These are phyloP conservation scores for Leccinum arenicola DNA, from an alignment of 768 basidiomycete genomes.

Conservation along the genomic window DNA sequence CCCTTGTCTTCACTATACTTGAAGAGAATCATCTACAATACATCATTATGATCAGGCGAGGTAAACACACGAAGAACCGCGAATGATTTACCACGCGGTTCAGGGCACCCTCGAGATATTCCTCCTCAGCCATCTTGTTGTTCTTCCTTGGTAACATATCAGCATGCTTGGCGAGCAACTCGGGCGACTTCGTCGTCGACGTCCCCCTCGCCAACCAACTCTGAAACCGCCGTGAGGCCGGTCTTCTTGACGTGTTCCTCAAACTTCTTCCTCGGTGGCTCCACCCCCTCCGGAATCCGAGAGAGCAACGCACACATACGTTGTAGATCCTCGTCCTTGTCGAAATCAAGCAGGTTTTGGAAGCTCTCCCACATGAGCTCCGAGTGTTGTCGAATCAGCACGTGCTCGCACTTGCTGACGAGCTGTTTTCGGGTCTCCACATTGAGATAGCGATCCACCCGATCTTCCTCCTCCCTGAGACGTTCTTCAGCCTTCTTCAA, in stretches of 20 bases:
- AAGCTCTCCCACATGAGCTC: conserved; percentile 91
- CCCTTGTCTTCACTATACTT: conserved; percentile 99
- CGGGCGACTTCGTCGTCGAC: conserved; percentile 85
- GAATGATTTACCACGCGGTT: conserved; percentile 74
- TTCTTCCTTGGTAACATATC: conserved; percentile 89
- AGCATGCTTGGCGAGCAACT: conserved; percentile 88
- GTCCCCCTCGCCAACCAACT: conserved; percentile 63
- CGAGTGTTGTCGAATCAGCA: conserved; percentile 85
- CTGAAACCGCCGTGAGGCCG: conserved; percentile 78
- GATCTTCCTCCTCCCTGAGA: conserved; percentile 89
- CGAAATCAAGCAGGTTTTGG: conserved; percentile 84
- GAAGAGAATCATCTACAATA: conserved; percentile 87
- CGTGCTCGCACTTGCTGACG: conserved; percentile 83
- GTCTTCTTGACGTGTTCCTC: conserved; percentile 94
- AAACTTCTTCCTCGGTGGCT: conserved; percentile 88
- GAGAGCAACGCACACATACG: conserved; percentile 93
- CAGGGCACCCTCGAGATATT: conserved; percentile 83
- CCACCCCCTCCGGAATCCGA: conserved; percentile 86
- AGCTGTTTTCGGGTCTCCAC: conserved; percentile 82
- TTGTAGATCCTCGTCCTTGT: conserved; percentile 92
- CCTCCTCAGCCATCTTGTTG: conserved; percentile 85
- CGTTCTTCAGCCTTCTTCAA: conserved; percentile 93
- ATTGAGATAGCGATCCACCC: conserved; percentile 92
- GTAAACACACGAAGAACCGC: not conserved
- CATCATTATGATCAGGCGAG: conserved; percentile 5